Conservation (phyloP, 768 basidiomycete species). For the Suillus plorans region DNA sequence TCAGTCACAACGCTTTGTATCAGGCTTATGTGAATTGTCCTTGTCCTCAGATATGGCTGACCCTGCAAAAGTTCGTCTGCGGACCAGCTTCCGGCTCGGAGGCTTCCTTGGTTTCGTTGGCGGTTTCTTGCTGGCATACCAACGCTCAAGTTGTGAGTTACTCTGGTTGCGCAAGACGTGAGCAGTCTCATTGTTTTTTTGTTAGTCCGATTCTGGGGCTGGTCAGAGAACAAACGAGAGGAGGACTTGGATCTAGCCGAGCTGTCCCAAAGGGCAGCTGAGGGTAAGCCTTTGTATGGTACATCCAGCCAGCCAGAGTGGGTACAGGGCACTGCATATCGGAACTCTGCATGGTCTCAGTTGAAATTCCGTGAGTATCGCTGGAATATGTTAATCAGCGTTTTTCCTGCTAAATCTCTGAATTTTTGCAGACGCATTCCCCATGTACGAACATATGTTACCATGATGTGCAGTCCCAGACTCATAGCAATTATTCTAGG, state of each 20-base stretch:
- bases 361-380: conserved; percentile 80
- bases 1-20: conserved; percentile 6
- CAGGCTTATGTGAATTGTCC: conserved; percentile 9
- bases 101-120: conserved; percentile 83
- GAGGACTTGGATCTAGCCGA: conserved; percentile 76
- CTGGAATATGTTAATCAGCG: conserved; percentile 6
- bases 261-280: conserved; percentile 66
- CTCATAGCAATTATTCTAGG: conserved; percentile 46
- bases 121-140: conserved; percentile 93
- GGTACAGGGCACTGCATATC: conserved; percentile 83
- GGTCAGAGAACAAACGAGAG: conserved; percentile 87
- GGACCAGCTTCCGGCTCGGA: conserved; percentile 49
- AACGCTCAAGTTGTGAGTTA: conserved; percentile 78
- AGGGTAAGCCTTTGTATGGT: conserved; percentile 87
- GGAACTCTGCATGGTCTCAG: conserved; percentile 92
- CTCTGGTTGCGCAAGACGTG: neutral
- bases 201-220: conserved; percentile 92
- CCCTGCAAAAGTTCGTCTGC: conserved; percentile 37
- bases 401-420: conserved; percentile 14
- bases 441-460: conserved; percentile 53
- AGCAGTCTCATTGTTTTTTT: conserved; percentile 9
- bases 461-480: conserved; percentile 1
- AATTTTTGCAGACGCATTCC: conserved; percentile 56
- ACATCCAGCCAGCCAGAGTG: conserved; percentile 77
- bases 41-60: conserved; percentile 44